Evolutionary conservation across 495 filamentous ascomycete species (phyloP), one percentile per base, ranked within the genome.

Genomic region (Daldinia caldariorum): DNA sequence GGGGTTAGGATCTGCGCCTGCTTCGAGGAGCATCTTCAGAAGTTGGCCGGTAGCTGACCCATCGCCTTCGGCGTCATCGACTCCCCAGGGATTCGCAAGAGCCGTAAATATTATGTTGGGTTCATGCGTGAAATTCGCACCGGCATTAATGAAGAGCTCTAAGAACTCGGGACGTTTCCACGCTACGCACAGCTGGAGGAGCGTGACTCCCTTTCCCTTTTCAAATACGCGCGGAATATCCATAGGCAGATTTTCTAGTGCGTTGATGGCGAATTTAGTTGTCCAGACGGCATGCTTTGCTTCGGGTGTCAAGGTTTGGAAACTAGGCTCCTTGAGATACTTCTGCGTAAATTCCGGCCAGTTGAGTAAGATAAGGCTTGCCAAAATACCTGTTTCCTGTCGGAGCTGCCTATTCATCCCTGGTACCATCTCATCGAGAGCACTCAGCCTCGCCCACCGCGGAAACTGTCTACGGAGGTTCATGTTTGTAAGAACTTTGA

Each of bases 271-370:
- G 50, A 75, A 75, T 32, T 50, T 32, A 32, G 64, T 38, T 8
- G 58, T 64, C 69, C 69, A 75, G 18, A 70, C 22, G 7, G n/a
- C 13, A 16, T 37, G 66, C 59, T 64, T 69, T n/a, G 31, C 18
- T 12, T 60, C 56, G 6, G 47, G 58, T 7, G 61, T 4, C 3
- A 70, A 47, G 0, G 35, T 41, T 9, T 61, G 50, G 69, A 67
- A 75, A 9, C 14, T 4, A 8, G 31, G 0, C 20, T 39, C 41
- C 6, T 67, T n/a, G 13, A 75, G 12, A 10, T 61, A 65, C n/a
- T 70, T 67, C n/a, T 34, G 45, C 13, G 69, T 59, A 37, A 75
- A 66, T 3, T 73, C 66, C 4, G 55, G 69, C 73, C 73, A 75
- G 14, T 37, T 6, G n/a, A 75, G 63, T 10, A 66, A 20, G 41